Percentiles rank a stretch among this genome's conserved stretches.
phyloP scores from a whole-genome alignment of 306 rosid genomes.

The Arachis hypogaea region DNA sequence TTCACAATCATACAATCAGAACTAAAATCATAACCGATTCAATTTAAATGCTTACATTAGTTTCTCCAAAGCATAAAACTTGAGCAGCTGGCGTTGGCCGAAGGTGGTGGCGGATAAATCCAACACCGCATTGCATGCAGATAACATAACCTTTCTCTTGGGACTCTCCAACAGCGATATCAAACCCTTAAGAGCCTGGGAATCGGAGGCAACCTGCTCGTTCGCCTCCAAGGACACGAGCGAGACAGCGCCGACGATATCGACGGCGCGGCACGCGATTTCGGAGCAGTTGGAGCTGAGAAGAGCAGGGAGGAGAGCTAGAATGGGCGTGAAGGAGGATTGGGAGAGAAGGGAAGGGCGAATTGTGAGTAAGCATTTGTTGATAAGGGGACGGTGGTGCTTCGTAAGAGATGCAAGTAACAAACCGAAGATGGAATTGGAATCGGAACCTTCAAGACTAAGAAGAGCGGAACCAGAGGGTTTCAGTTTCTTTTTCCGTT shows the following conservation, averaged over 20 bases:
- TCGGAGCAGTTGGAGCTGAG: slow-evolving; percentile 43
- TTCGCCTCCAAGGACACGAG: slow-evolving; percentile 64
- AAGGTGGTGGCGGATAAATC: slow-evolving; percentile 60
- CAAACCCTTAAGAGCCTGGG: slow-evolving; percentile 52
- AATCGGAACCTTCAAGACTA: slow-evolving; percentile 31
- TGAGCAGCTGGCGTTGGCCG: slow-evolving; percentile 55
- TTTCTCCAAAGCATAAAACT: slow-evolving; percentile 50
- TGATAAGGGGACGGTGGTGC: slow-evolving; percentile 42
- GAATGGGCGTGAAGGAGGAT: slow-evolving; percentile 39
- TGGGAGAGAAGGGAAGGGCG: slow-evolving; percentile 44
- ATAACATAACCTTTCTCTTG: slow-evolving; percentile 41
- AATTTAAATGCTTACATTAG: slow-evolving; percentile 58
- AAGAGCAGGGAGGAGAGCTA: slow-evolving; percentile 71
- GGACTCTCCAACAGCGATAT: slow-evolving; percentile 47
- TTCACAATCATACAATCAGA: not conserved
- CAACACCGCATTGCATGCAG: slow-evolving; percentile 76
- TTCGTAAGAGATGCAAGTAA: slow-evolving; percentile 59
- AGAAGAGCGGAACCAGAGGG: not conserved
- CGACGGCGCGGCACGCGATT: slow-evolving; percentile 44
- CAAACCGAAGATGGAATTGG: slow-evolving; percentile 43
- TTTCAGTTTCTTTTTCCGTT: slow-evolving; percentile 45
- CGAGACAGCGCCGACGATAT: slow-evolving; percentile 60
- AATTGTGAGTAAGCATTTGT: slow-evolving; percentile 55
- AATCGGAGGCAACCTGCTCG: slow-evolving; percentile 58
- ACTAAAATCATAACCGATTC: not conserved